These are phyloP conservation scores for Lachancea waltii DNA, from an alignment of 805 yeast species.

Conservation along the genomic window DNA sequence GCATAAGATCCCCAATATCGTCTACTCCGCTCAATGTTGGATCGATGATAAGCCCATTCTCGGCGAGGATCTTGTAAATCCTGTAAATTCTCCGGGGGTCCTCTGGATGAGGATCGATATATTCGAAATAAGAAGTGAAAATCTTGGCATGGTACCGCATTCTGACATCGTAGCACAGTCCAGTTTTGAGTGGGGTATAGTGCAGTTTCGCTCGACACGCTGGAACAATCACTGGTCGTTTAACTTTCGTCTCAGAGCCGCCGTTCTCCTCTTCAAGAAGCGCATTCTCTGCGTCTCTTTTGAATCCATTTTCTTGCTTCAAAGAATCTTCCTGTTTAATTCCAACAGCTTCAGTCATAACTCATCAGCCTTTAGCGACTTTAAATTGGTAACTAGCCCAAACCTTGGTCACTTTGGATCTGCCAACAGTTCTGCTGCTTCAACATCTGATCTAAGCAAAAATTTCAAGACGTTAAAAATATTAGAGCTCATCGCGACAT, in stretches of 20 bases:
- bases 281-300: constrained; percentile 1
- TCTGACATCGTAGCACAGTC: constrained; percentile 90
- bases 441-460: background rate
- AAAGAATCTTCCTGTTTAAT: background rate
- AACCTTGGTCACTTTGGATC: no score
- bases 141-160: constrained; percentile 97
- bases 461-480: background rate
- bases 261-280: background rate
- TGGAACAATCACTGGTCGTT: constrained; percentile 45
- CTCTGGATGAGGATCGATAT: constrained; percentile 98
- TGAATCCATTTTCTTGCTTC: constrained; percentile 1
- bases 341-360: background rate
- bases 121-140: constrained; percentile 84
- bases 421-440: no score
- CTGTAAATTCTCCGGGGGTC: constrained; percentile 95
- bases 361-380: background rate
- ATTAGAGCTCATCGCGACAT: constrained; percentile 8
- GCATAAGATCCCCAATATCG: constrained; percentile 80
- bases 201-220: constrained; percentile 57
- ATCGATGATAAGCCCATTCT: constrained; percentile 83
- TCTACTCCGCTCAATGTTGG: constrained; percentile 61
- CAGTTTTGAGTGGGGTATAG: constrained; percentile 77
- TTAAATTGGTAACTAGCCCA: no score
- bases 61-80: constrained; percentile 87
- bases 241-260: constrained; percentile 5